Base-by-base conservation (phyloP, 192 early-diverging fungal genomes). In the Gamsiella multidivaricata region DNA sequence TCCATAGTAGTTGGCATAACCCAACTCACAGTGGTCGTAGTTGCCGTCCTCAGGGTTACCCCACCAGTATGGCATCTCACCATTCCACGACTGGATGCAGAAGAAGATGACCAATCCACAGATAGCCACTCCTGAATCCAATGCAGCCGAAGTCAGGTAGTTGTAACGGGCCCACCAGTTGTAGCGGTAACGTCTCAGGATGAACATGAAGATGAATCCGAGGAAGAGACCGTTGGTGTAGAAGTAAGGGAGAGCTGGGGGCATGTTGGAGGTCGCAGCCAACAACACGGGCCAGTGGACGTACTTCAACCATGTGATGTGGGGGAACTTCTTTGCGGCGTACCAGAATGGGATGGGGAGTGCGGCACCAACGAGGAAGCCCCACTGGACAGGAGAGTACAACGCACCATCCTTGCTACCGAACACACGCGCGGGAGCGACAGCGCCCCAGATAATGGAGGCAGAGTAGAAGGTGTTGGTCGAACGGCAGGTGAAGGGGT, bases 201-300 rank as follows among this genome's bases (percentile, higher is more conserved):
- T 71, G 51, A 79, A 90, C 69, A 90, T 90, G 62, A 89, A 90
- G 42, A 92, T 63, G 72, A 91, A 87, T 7, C 85, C 89, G 3
- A 87, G 10, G 7, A 54, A 39, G 12, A 79, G 33, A 64, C 82
- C 82, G 5, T 69, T 76, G 3, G 72, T 45, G 7, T 74, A 82
- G 50, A 81, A 70, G n/a, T 86, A 82, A 5, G 83, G 80, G 0
- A 83, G 73, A 0, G 84, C 88, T 1, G 90, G 86, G 1, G 92
- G 90, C 78, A 87, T 86, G 60, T 65, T 83, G 6, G 81, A 80
- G 28, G 80, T 70, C 43, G 85, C 87, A 41, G 82, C 71, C 36
- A 91, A 83, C 39, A 92, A 65, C 31, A 94, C 82, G 14, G 90
- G 91, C 3, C 86, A 86, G 65, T 90, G 88, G 29, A 94, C 76